Evolutionary conservation across 805 yeast genomes (phyloP), one percentile per base, ranked within the genome.

Genomic region (Suhomyces emberorum): DNA sequence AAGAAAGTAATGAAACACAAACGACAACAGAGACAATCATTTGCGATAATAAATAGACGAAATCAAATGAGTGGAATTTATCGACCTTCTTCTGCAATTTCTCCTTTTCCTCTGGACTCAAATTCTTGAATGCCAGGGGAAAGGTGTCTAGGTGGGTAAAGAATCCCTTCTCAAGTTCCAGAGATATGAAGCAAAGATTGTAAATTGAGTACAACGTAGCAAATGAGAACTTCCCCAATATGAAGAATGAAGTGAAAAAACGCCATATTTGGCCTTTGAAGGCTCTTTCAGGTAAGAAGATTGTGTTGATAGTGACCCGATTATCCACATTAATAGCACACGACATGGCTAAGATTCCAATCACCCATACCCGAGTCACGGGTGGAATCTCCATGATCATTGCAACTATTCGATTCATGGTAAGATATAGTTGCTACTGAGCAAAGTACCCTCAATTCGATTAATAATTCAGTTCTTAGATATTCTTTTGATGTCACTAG

Each of bases 221-320:
- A n/a, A n/a, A n/a, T 28, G 50, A 47, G 14, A 60, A 43, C 22
- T 51, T 55, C 4, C 59, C 67, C 34, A 59, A 54, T 30, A 49
- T 57, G 41, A 57, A 56, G 44, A 65, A 66, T 11, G 64, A 47
- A 10, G 70, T 57, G 11, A 62, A 14, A 10, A 64, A 35, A 25
- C 71, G 44, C 72, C 71, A 66, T 6, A 62, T 65, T 47, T 67
- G 63, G n/a, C 35, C 35, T 17, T 45, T 21, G 18, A 61, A 44
- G 9, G 59, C 51, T 42, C 50, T 51, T 15, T 53, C 57, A 1
- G 65, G 63, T 2, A 43, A 20, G 41, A 59, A 63, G 6, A 48
- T 32, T 23, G 66, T 42, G 24, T 42, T 47, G 8, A 42, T 24
- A 2, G 39, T 39, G 7, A 48, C 38, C n/a, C 61, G 47, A 3